Evolutionary conservation across 2,329 filamentous ascomycete genomes (phyloP), one percentile per base, ranked within the genome.

Genomic region (Emmonsia crescens): DNA sequence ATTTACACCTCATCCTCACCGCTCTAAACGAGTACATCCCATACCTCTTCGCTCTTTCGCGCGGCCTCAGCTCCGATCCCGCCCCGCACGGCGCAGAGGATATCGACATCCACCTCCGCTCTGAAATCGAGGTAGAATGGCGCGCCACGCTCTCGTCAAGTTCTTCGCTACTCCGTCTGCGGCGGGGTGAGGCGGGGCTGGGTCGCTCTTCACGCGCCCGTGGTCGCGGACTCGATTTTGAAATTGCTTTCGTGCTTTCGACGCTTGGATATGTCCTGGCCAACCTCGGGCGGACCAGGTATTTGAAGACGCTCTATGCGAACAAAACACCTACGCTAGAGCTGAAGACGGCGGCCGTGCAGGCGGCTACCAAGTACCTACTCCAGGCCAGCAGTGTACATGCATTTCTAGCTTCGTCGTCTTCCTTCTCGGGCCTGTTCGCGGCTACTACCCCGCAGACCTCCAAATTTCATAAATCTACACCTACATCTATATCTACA

Each of bases 331-430:
- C 85, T 2, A 79, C 86, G 0, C 80, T 80, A 0, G 85, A 91
- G 63, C 85, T 89, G 69, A 85, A 91, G 36, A 85, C 84, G 8
- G 78, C 81, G 0, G 85, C 87, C 52, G 85, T 96, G 58, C 83
- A 86, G 38, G 80, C 84, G 2, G 90, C 91, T 0, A 94, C 90
- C 44, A 89, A 87, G 69, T 80, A 87, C 66, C 81, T 97, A 0
- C 81, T 96, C 2, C 85, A 89, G 54, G 89, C 91, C 0, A 87
- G 91, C 33, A 86, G 88, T 1, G 82, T 96, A 16, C 91, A 94
- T 72, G 82, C 85, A 40, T 89, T 89, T 69, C 78, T 96, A 1
- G 82, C 83, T 49, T 76, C 80, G 16, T 82, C 85, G 36, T 77
- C 84, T 42, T 73, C 44, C 65, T 79, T 57, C 63, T 72, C 54